A percentile compares a stretch with the other conserved stretches of the same genome.
phyloP scores from a whole-genome alignment of 1,284 basidiomycete species.

The Rhodotorula glutinis region DNA sequence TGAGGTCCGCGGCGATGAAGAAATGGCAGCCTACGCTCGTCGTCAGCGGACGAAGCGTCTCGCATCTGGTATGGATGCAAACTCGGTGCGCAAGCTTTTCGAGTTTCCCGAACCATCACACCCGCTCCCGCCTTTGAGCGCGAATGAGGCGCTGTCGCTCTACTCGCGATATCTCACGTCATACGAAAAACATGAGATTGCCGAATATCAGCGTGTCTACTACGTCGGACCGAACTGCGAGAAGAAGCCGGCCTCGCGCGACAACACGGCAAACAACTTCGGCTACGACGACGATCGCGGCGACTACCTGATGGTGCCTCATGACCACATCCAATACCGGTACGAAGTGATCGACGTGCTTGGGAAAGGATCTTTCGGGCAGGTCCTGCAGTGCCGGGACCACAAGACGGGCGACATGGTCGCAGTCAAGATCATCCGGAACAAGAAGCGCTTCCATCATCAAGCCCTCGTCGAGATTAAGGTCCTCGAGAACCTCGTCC shows the following conservation, averaged over 20 bases:
- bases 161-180: slow-evolving; percentile 50
- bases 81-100: slow-evolving; percentile 82
- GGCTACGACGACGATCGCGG: slow-evolving; percentile 98
- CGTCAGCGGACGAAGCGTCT: slow-evolving; percentile 84
- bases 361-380: slow-evolving; percentile 97
- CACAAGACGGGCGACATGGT: slow-evolving; percentile 95
- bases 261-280: slow-evolving; percentile 79
- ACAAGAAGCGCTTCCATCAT: slow-evolving; percentile 98
- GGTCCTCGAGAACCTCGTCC: slow-evolving; percentile 89
- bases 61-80: slow-evolving; percentile 70
- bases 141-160: slow-evolving; percentile 54
- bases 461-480: slow-evolving; percentile 98
- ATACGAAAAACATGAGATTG: slow-evolving; percentile 87
- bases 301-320: slow-evolving; percentile 85
- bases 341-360: slow-evolving; percentile 91
- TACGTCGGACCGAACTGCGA: slow-evolving; percentile 74
- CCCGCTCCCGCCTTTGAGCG: slow-evolving; percentile 66
- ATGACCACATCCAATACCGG: slow-evolving; percentile 92
- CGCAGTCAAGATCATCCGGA: slow-evolving; percentile 98
- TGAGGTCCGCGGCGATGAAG: slow-evolving; percentile 84
- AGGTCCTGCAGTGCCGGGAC: slow-evolving; percentile 93
- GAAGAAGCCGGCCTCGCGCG: slow-evolving; percentile 72
- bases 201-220: slow-evolving; percentile 81
- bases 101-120: slow-evolving; percentile 86
- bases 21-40: slow-evolving; percentile 92